A percentile compares a stretch with the other conserved stretches of the same genome.
Conservation (phyloP, 148 eudicot species). For the Arbutus unedo region DNA sequence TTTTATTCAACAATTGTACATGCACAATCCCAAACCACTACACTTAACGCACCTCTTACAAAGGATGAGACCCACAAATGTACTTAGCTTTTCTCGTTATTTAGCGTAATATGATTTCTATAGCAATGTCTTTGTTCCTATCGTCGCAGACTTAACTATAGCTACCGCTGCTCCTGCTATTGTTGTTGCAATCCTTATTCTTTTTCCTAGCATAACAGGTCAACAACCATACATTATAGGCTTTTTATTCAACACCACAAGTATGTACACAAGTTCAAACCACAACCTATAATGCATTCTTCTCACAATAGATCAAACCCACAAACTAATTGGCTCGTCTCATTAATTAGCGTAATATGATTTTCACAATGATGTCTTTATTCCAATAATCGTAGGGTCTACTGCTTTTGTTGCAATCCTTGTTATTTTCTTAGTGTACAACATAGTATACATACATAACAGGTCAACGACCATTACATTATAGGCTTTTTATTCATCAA, state of each 20-base stretch:
- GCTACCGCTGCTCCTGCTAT: slow-evolving; percentile 31
- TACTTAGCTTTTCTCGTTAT: neutral
- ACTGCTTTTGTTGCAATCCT: slow-evolving; percentile 27
- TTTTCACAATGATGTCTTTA: neutral
- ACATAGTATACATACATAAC: neutral
- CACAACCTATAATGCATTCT: too few relatives aligned
- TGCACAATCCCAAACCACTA: neutral
- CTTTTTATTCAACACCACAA: neutral
- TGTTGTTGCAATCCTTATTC: slow-evolving; percentile 26
- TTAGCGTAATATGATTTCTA: neutral
- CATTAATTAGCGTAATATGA: neutral
- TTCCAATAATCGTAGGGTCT: slow-evolving; percentile 20
- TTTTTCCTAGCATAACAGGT: neutral
- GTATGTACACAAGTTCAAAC: neutral
- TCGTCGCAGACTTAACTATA: slow-evolving; percentile 24
- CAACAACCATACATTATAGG: neutral
- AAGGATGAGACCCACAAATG: neutral
- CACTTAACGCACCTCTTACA: neutral
- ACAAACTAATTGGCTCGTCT: neutral
- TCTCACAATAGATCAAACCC: neutral
- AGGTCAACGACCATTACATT: neutral
- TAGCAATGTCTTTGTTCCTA: neutral
- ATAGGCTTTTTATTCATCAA: neutral
- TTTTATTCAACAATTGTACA: too few relatives aligned
- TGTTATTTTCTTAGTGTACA: slow-evolving; percentile 12